phyloP scores from a whole-genome alignment of 257 asterid species.

The Dorcoceras hygrometricum region DNA sequence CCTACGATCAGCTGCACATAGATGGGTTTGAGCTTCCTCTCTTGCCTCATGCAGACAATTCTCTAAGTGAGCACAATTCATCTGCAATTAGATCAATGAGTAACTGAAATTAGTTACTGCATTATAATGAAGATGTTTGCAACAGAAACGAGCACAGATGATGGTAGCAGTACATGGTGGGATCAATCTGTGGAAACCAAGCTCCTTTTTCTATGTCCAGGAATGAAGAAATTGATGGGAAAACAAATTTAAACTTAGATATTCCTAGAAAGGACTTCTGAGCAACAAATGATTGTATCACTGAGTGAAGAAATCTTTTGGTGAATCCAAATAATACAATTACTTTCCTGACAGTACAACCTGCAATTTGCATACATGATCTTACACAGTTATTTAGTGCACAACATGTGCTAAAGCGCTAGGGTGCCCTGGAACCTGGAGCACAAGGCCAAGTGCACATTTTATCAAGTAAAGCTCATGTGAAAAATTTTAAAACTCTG shows the following conservation, averaged over 20 bases:
- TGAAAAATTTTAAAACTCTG: too few species aligned
- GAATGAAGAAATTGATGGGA: neutral
- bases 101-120: neutral
- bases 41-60: constrained; percentile 94
- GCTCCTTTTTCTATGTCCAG: neutral
- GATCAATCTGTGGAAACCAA: neutral
- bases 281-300: neutral
- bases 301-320: neutral
- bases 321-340: neutral
- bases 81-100: constrained; percentile 42
- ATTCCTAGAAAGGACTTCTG: neutral
- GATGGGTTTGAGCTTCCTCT: constrained; percentile 95
- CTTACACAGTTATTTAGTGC: too few species aligned
- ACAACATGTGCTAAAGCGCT: too few species aligned
- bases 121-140: neutral
- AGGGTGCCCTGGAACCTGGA: too few species aligned
- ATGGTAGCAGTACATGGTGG: neutral
- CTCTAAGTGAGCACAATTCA: constrained; percentile 96
- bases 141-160: constrained; percentile 2
- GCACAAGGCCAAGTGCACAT: too few species aligned
- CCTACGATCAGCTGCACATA: constrained; percentile 87
- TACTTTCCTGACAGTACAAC: neutral
- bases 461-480: too few species aligned
- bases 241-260: neutral
- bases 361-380: neutral